phyloP scores from a whole-genome alignment of 306 rosid species.

The Trifolium pratense region DNA sequence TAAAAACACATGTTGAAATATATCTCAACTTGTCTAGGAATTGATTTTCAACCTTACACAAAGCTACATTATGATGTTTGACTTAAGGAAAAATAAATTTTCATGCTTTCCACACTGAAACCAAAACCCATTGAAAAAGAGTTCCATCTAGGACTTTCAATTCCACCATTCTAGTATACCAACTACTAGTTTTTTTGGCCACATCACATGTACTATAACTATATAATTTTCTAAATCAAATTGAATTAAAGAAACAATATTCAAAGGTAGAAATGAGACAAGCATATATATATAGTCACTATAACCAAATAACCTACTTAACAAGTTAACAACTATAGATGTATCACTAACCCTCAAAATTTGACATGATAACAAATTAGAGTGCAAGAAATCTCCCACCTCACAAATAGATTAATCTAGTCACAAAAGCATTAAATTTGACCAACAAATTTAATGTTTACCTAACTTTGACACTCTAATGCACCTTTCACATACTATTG shows the following conservation, averaged over 20 bases:
- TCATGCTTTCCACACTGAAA: constrained; percentile 4
- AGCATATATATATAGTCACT: not conserved
- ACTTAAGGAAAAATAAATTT: not conserved
- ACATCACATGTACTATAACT: constrained; percentile 44
- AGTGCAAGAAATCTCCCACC: constrained; percentile 37
- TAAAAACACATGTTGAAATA: not conserved
- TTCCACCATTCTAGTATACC: constrained; percentile 45
- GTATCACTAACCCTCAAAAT: constrained; percentile 25
- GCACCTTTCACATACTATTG: constrained; percentile 49
- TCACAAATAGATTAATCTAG: constrained; percentile 11
- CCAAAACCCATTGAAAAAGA: constrained; percentile 13
- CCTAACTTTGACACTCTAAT: constrained; percentile 59
- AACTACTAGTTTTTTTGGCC: constrained; percentile 30
- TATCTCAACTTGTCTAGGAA: not conserved
- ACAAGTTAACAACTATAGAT: not conserved
- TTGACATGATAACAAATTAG: constrained; percentile 33
- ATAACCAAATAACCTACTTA: constrained; percentile 8
- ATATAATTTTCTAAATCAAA: constrained; percentile 9
- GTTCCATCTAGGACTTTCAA: constrained; percentile 40
- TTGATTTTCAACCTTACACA: not conserved
- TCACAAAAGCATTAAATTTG: constrained; percentile 45
- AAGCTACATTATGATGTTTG: not conserved
- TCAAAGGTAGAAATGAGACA: constrained; percentile 27
- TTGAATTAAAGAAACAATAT: constrained; percentile 19
- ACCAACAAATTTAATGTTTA: constrained; percentile 55